Conservation (phyloP, 305 asterid genomes). For the Salvia sclarea region DNA sequence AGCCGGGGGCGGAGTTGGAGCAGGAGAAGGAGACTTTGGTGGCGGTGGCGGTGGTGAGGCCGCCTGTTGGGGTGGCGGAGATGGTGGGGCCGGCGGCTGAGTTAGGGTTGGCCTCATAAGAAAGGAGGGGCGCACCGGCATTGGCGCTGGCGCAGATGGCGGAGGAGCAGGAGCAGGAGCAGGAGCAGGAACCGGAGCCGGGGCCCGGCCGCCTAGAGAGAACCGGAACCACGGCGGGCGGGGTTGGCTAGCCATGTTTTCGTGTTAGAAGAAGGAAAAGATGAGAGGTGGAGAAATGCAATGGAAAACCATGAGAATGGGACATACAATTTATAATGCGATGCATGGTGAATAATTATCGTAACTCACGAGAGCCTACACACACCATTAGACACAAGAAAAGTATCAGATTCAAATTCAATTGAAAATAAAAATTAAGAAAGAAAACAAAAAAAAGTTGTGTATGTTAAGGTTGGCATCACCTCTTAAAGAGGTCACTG, state of each 20-base stretch:
- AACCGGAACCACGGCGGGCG: slow-evolving; percentile 50
- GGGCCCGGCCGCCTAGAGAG: slow-evolving; percentile 29
- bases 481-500: slow-evolving; percentile 30
- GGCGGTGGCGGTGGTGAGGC: slow-evolving; percentile 30
- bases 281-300: slow-evolving; percentile 8
- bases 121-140: slow-evolving; percentile 27
- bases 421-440: not conserved
- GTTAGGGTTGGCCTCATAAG: slow-evolving; percentile 37
- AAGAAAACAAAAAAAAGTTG: not conserved
- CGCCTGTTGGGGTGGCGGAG: slow-evolving; percentile 29
- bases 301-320: not conserved
- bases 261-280: not conserved
- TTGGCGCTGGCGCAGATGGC: slow-evolving; percentile 32
- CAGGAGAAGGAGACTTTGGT: not conserved
- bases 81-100: slow-evolving; percentile 27
- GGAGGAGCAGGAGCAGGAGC: slow-evolving; percentile 29
- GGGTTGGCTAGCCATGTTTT: slow-evolving; percentile 44
- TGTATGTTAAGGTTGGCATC: slow-evolving; percentile 38
- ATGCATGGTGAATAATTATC: slow-evolving; percentile 1
- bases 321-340: slow-evolving; percentile 12
- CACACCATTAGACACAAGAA: slow-evolving; percentile 12
- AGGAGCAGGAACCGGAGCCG: slow-evolving; percentile 21
- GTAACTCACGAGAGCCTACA: not conserved
- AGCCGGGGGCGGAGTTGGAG: slow-evolving; percentile 23
- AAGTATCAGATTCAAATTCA: slow-evolving; percentile 52